Conservation (phyloP, 2,329 filamentous ascomycete genomes). For the Chaetomium olivaceum region DNA sequence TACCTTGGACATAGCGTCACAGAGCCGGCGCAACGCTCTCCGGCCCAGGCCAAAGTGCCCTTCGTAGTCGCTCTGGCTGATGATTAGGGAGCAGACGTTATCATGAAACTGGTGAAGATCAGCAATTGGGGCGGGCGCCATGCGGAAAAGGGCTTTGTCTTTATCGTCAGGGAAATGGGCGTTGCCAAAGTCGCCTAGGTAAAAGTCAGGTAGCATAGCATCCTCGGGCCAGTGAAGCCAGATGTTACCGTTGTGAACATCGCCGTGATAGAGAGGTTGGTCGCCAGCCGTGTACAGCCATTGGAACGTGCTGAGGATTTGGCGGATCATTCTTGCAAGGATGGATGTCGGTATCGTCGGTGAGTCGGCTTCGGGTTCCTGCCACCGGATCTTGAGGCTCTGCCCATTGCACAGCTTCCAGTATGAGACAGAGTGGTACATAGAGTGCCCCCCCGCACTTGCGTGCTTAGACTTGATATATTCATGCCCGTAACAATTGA, state of each 20-base stretch:
- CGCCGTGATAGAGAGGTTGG: conserved; percentile 7
- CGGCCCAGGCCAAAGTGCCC: not conserved
- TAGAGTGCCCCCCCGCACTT: not conserved
- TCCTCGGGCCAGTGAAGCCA: conserved; percentile 8
- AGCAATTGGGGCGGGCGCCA: not conserved
- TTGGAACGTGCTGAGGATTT: conserved; percentile 15
- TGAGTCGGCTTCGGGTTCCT: not conserved
- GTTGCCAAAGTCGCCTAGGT: conserved; percentile 16
- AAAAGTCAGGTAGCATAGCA: conserved; percentile 15
- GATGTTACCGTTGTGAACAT: conserved; percentile 10
- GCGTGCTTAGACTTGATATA: conserved; percentile 8
- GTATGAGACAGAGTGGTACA: conserved; percentile 17
- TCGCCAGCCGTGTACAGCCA: conserved; percentile 15
- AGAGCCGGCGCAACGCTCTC: not conserved
- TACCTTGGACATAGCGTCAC: not conserved
- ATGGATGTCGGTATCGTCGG: not conserved
- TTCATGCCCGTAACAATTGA: conserved; percentile 11
- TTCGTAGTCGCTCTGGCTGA: not conserved
- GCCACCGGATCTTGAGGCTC: not conserved
- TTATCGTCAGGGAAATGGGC: not conserved
- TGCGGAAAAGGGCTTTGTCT: too few relatives aligned
- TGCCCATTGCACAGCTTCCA: conserved; percentile 22
- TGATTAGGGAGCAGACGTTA: not conserved
- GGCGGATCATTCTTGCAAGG: conserved; percentile 15
- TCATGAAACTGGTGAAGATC: not conserved